Base-by-base conservation (phyloP, 208 protist species). In the Sergeia podlipaevii region DNA sequence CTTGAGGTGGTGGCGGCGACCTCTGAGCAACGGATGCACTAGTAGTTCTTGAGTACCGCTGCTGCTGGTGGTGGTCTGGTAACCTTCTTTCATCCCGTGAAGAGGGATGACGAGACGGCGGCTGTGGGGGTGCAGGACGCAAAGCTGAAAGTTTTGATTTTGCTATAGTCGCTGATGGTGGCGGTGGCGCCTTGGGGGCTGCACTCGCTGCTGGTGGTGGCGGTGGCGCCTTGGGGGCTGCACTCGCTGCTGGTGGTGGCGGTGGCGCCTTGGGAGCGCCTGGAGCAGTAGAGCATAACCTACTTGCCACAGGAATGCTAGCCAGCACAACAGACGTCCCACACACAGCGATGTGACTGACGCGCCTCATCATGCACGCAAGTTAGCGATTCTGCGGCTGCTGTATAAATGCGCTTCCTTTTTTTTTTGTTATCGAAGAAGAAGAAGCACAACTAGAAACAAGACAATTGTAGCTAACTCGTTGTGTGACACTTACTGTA, bases 241-340 rank as follows among this genome's bases (percentile, higher is more conserved):
- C 21, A 39, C 68, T 58, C 42, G 70, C 45, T 28, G 50, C 23
- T 3, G 64, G 53, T 46, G 68, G 48, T 59, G 49, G 4, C 21
- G 56, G 23, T 52, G 61, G 32, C 23, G 70, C 43, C 32, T 36
- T 23, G 23, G 44, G 38, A 43, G 69, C 32, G 4, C 8, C 39
- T 4, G 58, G 68, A 65, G 60, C 38, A n/a, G 47, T n/a, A 7
- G 32, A 65, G 58, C 6, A 65, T 51, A 3, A 65, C 39, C 21
- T 58, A 59, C 17, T 59, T 55, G 1, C 58, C 20, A 21, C 36
- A 33, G 41, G 58, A 1, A 57, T 65, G 50, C 10, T 47, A 44
- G 7, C 56, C 27, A 46, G 58, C 28, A 17, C 50, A 24, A 39
- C n/a, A n/a, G n/a, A n/a, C n/a, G n/a, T n/a, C n/a, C n/a, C n/a